A percentile compares a stretch with the other conserved stretches of the same genome.
phyloP scores from a whole-genome alignment of 345 rosid genomes.

The Boechera stricta region DNA sequence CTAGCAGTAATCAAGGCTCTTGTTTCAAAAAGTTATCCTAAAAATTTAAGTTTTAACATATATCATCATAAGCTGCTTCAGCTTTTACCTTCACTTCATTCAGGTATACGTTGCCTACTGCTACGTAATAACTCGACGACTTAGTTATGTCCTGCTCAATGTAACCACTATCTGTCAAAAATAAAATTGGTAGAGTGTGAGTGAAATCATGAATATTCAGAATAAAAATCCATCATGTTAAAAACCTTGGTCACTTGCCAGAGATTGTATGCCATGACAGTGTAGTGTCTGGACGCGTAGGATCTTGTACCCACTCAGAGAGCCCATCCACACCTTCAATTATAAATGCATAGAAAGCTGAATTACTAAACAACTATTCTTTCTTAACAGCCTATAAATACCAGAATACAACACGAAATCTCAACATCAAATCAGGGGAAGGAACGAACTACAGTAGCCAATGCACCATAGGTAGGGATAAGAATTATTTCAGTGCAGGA shows the following conservation, averaged over 20 bases:
- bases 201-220: conserved; percentile 28
- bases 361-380: neutral
- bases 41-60: neutral
- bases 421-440: conserved; percentile 13
- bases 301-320: conserved; percentile 81
- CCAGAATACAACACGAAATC: neutral
- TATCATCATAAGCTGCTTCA: conserved; percentile 19
- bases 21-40: conserved; percentile 12
- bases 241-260: conserved; percentile 52
- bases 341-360: conserved; percentile 39
- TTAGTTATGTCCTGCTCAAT: conserved; percentile 63
- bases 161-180: conserved; percentile 64
- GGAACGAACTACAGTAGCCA: conserved; percentile 1
- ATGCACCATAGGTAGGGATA: neutral
- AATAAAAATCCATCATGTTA: conserved; percentile 17
- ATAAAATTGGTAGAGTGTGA: conserved; percentile 4
- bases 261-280: conserved; percentile 80
- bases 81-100: conserved; percentile 74
- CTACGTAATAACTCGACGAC: conserved; percentile 80
- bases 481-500: neutral
- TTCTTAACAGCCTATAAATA: neutral
- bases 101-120: conserved; percentile 79
- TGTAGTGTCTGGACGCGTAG: conserved; percentile 82
- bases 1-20: neutral
- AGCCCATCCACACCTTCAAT: conserved; percentile 84